Evolutionary conservation across 2,329 filamentous ascomycete species (phyloP), one percentile per base, ranked within the genome.

Genomic region (Penicillium sp.): DNA sequence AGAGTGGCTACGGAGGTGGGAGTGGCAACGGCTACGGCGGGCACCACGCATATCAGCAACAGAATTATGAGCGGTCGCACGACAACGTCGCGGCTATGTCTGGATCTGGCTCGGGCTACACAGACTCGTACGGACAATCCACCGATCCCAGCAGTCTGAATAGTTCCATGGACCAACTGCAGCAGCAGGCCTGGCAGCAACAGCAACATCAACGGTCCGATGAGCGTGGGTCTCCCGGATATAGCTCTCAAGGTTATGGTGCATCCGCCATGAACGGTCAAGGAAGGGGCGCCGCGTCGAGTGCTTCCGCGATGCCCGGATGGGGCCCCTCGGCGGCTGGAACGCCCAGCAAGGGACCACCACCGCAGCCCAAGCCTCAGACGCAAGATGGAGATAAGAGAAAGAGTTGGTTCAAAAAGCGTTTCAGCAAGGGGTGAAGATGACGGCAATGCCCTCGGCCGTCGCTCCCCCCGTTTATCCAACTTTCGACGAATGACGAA

Each of bases 101-200:
- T 4, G 65, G 62, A 13, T 82, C 83, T 9, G 84, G 83, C 24
- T 87, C 83, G 61, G 86, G 83, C 82, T 84, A 54, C 46, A 75
- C 75, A 45, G 90, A 95, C 49, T 83, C 83, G 9, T 84, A 81
- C 63, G 84, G 83, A 47, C 90, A 93, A 67, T 84, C 85, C 55
- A 95, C 89, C 50, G 90, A 95, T 64, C 90, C 88, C 73, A 93
- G 87, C 72, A 95, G 90, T 64, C 87, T 95, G 64, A 95, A 95
- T 71, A 94, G 88, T 72, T 95, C 89, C 1, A 81, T 94, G 58
- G 88, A 95, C 64, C 84, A 88, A 52, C 74, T 83, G 25, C 73
- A 76, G 49, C 79, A 83, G 44, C 66, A 68, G 40, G 62, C 60
- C 46, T 54, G 66, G 44, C 60, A 62, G 56, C 57, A 66, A 54